Conservation (phyloP, 208 protist genomes). For the Borovskyia barvae region DNA sequence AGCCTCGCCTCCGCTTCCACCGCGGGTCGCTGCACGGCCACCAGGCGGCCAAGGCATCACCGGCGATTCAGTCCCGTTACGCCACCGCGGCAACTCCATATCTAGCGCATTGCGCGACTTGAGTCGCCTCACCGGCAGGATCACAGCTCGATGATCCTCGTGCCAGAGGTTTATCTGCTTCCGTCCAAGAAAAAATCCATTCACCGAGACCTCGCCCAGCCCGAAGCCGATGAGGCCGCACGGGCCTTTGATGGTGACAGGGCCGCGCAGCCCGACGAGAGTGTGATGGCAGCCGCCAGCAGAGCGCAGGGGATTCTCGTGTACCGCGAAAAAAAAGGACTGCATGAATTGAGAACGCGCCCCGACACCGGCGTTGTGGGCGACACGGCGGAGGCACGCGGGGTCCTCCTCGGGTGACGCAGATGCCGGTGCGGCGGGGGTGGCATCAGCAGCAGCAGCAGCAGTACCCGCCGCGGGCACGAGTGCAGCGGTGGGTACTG, state of each 20-base stretch:
- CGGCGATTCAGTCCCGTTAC: slow-evolving; percentile 11
- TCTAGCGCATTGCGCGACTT: slow-evolving; percentile 34
- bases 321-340: slow-evolving; percentile 52
- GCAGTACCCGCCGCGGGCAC: background rate
- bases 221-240: slow-evolving; percentile 72
- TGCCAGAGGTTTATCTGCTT: slow-evolving; percentile 66
- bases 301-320: slow-evolving; percentile 34
- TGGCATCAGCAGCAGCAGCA: background rate
- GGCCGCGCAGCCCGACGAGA: slow-evolving; percentile 42
- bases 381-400: background rate
- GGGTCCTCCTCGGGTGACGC: background rate
- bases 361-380: background rate
- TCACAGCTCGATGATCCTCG: slow-evolving; percentile 41
- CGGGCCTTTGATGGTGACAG: slow-evolving; percentile 72
- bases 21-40: background rate
- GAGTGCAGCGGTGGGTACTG: background rate
- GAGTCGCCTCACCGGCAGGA: slow-evolving; percentile 50
- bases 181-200: slow-evolving; percentile 64
- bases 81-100: slow-evolving; percentile 27
- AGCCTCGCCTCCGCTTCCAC: background rate
- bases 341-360: slow-evolving; percentile 37
- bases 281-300: slow-evolving; percentile 62
- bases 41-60: slow-evolving; percentile 20
- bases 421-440: background rate
- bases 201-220: slow-evolving; percentile 59